These are phyloP conservation scores for Plectranthus barbatus DNA, from an alignment of 257 asterid species.

Conservation along the genomic window DNA sequence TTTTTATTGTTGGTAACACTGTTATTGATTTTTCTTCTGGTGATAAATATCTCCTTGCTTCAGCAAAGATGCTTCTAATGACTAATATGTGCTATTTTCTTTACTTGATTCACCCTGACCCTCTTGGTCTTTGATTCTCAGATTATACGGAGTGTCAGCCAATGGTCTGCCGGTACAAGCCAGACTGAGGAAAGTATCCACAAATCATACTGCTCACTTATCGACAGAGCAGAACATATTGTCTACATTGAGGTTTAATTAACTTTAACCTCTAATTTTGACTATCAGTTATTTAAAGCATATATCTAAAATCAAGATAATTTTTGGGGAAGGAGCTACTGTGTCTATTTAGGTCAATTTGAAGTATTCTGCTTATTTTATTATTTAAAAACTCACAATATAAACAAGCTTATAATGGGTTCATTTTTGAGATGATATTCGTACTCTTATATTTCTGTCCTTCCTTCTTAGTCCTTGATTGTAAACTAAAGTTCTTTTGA, in stretches of 20 bases:
- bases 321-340: not conserved
- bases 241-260: constrained; percentile 76
- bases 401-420: not conserved
- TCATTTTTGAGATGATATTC: not conserved
- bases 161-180: constrained; percentile 99
- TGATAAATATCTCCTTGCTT: not conserved
- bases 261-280: not conserved
- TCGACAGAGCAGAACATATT: constrained; percentile 85
- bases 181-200: constrained; percentile 93
- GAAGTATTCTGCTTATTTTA: not conserved
- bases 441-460: not conserved
- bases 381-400: not conserved
- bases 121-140: constrained; percentile 31
- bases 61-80: not conserved
- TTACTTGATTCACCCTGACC: constrained; percentile 5
- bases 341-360: not conserved
- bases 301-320: not conserved
- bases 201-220: constrained; percentile 81
- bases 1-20: too few species aligned
- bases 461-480: not conserved
- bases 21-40: too few species aligned
- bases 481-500: not conserved
- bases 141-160: constrained; percentile 91
- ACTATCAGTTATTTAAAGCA: too few species aligned
- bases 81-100: constrained; percentile 8